Evolutionary conservation across 257 asterid species (phyloP), one percentile per base, ranked within the genome.

Genomic region (Misopates orontium): DNA sequence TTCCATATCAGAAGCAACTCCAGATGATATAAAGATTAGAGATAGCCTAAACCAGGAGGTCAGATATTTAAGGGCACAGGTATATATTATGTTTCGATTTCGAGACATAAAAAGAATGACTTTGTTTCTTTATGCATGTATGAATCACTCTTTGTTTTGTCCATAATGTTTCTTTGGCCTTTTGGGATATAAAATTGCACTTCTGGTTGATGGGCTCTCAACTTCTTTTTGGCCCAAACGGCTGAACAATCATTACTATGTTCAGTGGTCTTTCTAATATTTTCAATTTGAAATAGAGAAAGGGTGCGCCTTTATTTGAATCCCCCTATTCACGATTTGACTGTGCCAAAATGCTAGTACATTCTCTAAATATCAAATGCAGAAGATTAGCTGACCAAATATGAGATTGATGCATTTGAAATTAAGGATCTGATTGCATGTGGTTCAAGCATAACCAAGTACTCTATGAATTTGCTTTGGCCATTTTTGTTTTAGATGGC

Each of bases 31-130:
- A 63, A 80, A 68, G 80, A 78, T 69, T 52, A 50, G 67, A 60
- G 88, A 74, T 22, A 74, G 62, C 61, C 67, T 82, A 61, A 60
- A 59, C 70, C 72, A 71, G 74, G 98, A 91, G 82, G 83, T 85
- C 69, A 85, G 74, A 75, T 72, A 71, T 74, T 74, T 91, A 51
- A 89, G 73, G 81, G 85, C 80, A 75, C 90, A 87, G 92, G 98
- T 91, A 77, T 66, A 47, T 36, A 36, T 36, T 36, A 5, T 9
- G 42, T 58, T 60, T 50, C 40, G 51, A n/a, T n/a, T n/a, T n/a
- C n/a, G n/a, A 42, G 71, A 57, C 8, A 49, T 8, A 14, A 18
- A 47, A 57, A 31, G 17, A 8, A 62, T 62, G 32, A 31, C 66
- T 18, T 22, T 32, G 10, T 61, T 42, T 18, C 53, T 59, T 39